Conservation (phyloP, 2,329 filamentous ascomycete genomes). For the Coniochaeta pulveracea region DNA sequence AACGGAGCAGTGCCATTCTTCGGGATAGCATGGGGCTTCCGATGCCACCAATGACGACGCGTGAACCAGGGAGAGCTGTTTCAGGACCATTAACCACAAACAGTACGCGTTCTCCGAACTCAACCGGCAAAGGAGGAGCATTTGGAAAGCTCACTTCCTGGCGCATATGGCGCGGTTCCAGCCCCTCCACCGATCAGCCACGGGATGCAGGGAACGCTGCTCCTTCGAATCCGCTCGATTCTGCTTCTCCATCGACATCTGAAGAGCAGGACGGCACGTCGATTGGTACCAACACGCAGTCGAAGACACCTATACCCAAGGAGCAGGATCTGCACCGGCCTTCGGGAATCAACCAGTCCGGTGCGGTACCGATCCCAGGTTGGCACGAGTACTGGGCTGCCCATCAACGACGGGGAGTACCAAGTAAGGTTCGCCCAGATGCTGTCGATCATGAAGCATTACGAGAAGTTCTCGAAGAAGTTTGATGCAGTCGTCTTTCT, state of each 20-base stretch:
- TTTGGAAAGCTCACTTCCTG: slow-evolving; percentile 18
- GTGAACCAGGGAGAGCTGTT: slow-evolving; percentile 2
- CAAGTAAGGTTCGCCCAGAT: slow-evolving; percentile 45
- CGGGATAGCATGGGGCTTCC: slow-evolving; percentile 38
- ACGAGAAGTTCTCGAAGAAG: slow-evolving; percentile 42
- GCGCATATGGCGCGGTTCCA: slow-evolving; percentile 28
- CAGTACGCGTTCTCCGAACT: neutral
- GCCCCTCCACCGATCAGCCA: neutral
- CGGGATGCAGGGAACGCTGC: neutral
- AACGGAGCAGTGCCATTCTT: slow-evolving; percentile 42
- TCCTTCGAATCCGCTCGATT: neutral
- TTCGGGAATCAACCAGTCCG: slow-evolving; percentile 70
- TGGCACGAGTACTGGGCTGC: slow-evolving; percentile 47
- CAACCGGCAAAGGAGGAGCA: slow-evolving; percentile 1
- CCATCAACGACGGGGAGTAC: slow-evolving; percentile 37
- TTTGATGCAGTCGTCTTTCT: slow-evolving; percentile 2
- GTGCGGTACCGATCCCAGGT: slow-evolving; percentile 61
- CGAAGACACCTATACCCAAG: slow-evolving; percentile 9
- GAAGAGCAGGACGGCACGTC: slow-evolving; percentile 2
- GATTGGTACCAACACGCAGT: slow-evolving; percentile 4
- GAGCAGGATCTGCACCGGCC: slow-evolving; percentile 31
- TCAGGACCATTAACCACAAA: neutral
- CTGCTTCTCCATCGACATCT: neutral
- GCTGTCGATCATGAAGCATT: slow-evolving; percentile 49
- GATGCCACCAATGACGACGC: slow-evolving; percentile 22